Conservation (phyloP, 2,329 filamentous ascomycete genomes). For the Thelonectria discophora region DNA sequence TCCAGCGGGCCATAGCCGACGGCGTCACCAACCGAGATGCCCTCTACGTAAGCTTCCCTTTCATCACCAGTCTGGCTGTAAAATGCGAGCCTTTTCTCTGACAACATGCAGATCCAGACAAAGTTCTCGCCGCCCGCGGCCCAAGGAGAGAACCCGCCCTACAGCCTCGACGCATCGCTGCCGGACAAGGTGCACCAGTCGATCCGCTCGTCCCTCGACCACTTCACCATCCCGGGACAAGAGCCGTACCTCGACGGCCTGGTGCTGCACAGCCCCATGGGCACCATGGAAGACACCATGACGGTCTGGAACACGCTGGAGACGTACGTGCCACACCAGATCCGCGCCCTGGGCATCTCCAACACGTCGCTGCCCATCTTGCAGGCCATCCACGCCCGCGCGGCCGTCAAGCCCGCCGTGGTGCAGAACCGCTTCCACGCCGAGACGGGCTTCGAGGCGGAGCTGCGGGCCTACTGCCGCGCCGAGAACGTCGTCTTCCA, state of each 20-base stretch:
- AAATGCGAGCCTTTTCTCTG: not conserved
- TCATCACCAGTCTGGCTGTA: no score
- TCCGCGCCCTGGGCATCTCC: constrained; percentile 77
- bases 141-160: constrained; percentile 70
- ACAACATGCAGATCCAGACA: constrained; percentile 72
- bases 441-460: constrained; percentile 66
- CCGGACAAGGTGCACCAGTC: constrained; percentile 73
- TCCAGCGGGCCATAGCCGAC: constrained; percentile 68
- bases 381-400: constrained; percentile 57
- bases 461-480: constrained; percentile 63
- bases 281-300: constrained; percentile 58
- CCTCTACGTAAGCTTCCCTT: constrained; percentile 65
- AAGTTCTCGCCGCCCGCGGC: constrained; percentile 76
- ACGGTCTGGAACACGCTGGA: constrained; percentile 74
- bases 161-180: constrained; percentile 66
- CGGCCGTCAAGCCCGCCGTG: constrained; percentile 59
- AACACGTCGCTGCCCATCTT: constrained; percentile 72
- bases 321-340: constrained; percentile 69
- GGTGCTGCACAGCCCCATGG: constrained; percentile 72
- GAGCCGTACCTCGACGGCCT: constrained; percentile 72
- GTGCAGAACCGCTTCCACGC: constrained; percentile 81
- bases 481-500: constrained; percentile 56
- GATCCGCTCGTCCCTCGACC: constrained; percentile 70
- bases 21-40: constrained; percentile 65
- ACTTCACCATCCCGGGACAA: constrained; percentile 60